phyloP scores from a whole-genome alignment of 257 asterid species.

The Sherardia arvensis region DNA sequence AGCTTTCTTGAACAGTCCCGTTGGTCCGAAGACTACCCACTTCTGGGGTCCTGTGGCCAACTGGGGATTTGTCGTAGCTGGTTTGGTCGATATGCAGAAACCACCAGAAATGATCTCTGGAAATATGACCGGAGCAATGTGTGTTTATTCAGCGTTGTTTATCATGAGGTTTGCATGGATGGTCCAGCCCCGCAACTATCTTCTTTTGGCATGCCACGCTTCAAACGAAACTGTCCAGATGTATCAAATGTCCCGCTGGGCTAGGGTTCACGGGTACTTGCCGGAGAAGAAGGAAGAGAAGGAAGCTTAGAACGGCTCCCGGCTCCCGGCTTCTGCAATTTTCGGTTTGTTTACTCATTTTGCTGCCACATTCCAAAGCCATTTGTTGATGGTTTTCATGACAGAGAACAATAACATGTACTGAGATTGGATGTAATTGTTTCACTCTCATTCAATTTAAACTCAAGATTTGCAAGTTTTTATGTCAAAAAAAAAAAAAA shows the following conservation, averaged over 20 bases:
- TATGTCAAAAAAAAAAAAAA: not conserved
- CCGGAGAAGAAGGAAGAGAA: constrained; percentile 41
- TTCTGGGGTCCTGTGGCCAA: constrained; percentile 45
- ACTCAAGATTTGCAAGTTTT: not conserved
- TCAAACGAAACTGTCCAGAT: constrained; percentile 86
- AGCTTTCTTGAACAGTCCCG: constrained; percentile 34
- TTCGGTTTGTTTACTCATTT: not conserved
- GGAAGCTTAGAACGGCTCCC: constrained; percentile 8
- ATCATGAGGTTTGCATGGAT: constrained; percentile 99
- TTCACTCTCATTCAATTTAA: not conserved
- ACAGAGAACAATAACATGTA: not conserved
- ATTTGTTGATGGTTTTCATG: not conserved
- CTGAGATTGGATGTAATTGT: not conserved
- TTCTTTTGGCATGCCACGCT: constrained; percentile 83
- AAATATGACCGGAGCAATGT: constrained; percentile 94
- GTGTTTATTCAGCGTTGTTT: constrained; percentile 79
- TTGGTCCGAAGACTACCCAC: constrained; percentile 42
- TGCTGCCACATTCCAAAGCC: too few species aligned
- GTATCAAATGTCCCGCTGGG: constrained; percentile 85
- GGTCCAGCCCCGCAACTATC: constrained; percentile 94
- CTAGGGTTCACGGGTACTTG: constrained; percentile 83
- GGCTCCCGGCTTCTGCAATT: not conserved
- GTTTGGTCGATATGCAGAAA: constrained; percentile 78
- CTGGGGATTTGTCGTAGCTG: constrained; percentile 44
- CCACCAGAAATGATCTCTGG: constrained; percentile 97